Base-by-base conservation (phyloP, 805 yeast species). In the Teunomyces cretensis region DNA sequence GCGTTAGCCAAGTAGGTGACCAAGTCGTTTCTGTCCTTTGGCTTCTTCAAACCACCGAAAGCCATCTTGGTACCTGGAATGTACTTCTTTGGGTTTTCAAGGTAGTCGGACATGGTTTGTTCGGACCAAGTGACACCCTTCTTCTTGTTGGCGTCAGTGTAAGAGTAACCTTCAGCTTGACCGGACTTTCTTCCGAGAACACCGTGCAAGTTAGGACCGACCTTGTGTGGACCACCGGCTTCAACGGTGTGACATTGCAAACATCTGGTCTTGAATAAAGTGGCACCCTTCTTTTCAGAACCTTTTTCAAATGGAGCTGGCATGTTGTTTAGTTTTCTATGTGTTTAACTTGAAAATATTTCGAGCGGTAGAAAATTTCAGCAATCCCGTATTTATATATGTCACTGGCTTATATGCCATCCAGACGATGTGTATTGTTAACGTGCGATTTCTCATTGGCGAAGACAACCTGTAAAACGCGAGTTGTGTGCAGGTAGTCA, bases 61-160 rank as follows among this genome's bases (percentile, higher is more conserved):
- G 99, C 98, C 99, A 94, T 94, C 87, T 94, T 94, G 80, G 98
- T 94, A 75, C 99, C 99, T 70, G 99, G 99, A 61, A 94, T 90
- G 81, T 90, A 94, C 80, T 94, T 94, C 95, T 94, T 94, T 79
- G 99, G 99, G 88, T 94, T 94, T 77, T 87, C 96, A 75, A 94
- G 83, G 86, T 94, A 94, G 73, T 88, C 96, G 61, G 86, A 80
- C 86, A 94, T 81, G 72, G 89, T 81, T 69, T 90, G 90, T 66
- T 83, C 90, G 57, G 65, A 60, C 99, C 99, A 94, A 49, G 61
- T 60, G 53, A 94, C 96, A 67, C 90, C 95, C 78, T 90, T 90
- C 79, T 85, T 86, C 83, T 88, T 88, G 88, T 92, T 92, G 70
- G 99, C 98, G 60, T 94, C 99, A 48, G 98, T 90, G 84, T 88